Evolutionary conservation across 2,329 filamentous ascomycete genomes (phyloP).

Genomic region (Aspergillus tamarii): DNA sequence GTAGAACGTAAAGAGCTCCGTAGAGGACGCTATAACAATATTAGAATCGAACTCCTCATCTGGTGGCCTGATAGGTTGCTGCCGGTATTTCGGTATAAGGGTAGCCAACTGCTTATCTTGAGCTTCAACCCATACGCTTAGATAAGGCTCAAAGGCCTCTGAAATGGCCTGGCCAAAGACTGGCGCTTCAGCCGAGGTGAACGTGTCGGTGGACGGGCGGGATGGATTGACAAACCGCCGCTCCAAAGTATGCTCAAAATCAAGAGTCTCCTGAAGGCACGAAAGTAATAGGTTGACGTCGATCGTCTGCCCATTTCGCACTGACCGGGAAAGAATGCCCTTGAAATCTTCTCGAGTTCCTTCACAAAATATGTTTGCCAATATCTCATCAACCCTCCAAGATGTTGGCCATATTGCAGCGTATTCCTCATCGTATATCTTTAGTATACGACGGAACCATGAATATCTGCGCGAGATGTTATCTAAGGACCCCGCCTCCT

Average conservation of each 20-base stretch:
- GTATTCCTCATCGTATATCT: slow-evolving; percentile 94
- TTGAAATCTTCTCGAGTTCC: slow-evolving; percentile 95
- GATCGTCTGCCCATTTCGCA: slow-evolving; percentile 77
- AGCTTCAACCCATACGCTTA: slow-evolving; percentile 95
- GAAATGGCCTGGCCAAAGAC: slow-evolving; percentile 91
- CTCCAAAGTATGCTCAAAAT: slow-evolving; percentile 93
- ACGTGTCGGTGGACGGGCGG: slow-evolving; percentile 83
- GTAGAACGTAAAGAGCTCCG: slow-evolving; percentile 97
- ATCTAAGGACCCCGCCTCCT: slow-evolving; percentile 93
- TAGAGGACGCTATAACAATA: slow-evolving; percentile 88
- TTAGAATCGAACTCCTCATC: slow-evolving; percentile 94
- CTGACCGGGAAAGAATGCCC: slow-evolving; percentile 84
- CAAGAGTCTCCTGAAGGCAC: slow-evolving; percentile 91
- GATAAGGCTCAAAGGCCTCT: slow-evolving; percentile 94
- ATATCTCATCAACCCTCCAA: slow-evolving; percentile 88
- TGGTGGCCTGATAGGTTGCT: slow-evolving; percentile 74
- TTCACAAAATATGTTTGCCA: slow-evolving; percentile 92
- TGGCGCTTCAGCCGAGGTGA: slow-evolving; percentile 75
- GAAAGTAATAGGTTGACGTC: slow-evolving; percentile 88
- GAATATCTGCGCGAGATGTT: slow-evolving; percentile 94
- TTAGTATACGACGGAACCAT: slow-evolving; percentile 95
- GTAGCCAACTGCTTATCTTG: slow-evolving; percentile 84
- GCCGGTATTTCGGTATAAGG: slow-evolving; percentile 86
- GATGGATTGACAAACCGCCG: slow-evolving; percentile 73
- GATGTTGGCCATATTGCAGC: slow-evolving; percentile 80